Percentiles rank a stretch among this genome's conserved stretches.
Conservation (phyloP, 352 stramenopile genomes). For the Pythium volutum region DNA sequence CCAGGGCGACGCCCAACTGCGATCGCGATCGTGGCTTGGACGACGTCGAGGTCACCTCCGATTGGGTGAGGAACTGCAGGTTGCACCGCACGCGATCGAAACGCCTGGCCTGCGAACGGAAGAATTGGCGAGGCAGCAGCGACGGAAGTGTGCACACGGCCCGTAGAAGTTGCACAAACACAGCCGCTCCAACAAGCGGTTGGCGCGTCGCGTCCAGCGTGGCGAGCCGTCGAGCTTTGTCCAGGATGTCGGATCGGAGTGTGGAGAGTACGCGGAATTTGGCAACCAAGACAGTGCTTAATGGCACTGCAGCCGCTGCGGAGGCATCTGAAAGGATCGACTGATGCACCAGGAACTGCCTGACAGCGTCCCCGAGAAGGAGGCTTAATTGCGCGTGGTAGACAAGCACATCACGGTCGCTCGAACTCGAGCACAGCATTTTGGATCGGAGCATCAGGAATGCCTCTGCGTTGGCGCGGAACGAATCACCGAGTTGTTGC, state of each 20-base stretch:
- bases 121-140: constrained; percentile 38
- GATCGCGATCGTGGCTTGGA: constrained; percentile 45
- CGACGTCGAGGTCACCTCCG: constrained; percentile 39
- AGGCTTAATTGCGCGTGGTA: not conserved
- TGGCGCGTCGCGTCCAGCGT: constrained; percentile 1
- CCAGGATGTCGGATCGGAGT: not conserved
- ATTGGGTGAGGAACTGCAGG: constrained; percentile 45
- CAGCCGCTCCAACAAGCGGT: constrained; percentile 30
- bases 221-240: constrained; percentile 13
- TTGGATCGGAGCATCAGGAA: constrained; percentile 5
- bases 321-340: not conserved
- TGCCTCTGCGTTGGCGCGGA: not conserved
- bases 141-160: constrained; percentile 31
- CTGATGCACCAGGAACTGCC: not conserved
- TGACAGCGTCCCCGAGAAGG: not conserved
- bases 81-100: constrained; percentile 31
- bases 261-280: not conserved
- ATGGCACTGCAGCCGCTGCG: not conserved
- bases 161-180: constrained; percentile 39
- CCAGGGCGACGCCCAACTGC: constrained; percentile 46
- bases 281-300: not conserved
- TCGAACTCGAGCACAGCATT: not conserved
- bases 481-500: not conserved
- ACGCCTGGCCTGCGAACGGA: constrained; percentile 30
- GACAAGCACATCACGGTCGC: not conserved